These are phyloP conservation scores for Kuraishia hungarica DNA, from an alignment of 805 yeast species.

Conservation along the genomic window DNA sequence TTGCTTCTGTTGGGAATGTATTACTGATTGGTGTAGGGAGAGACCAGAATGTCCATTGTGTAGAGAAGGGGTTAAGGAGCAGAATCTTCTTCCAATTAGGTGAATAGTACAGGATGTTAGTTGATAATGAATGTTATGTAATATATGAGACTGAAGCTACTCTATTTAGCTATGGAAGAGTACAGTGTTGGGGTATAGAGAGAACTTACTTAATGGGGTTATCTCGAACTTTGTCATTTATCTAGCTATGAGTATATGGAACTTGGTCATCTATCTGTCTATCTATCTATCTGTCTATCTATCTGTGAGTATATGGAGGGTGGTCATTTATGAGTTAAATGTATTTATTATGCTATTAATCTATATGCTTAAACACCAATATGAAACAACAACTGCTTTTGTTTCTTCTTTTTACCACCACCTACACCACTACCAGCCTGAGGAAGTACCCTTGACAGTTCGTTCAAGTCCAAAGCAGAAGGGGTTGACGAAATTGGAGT, in stretches of 20 bases:
- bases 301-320: too few species aligned
- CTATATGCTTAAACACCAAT: constrained; percentile 32
- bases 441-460: constrained; percentile 13
- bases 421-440: constrained; percentile 9
- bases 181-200: too few species aligned
- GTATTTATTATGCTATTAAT: neutral
- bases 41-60: constrained; percentile 89
- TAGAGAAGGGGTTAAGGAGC: constrained; percentile 58
- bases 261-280: too few species aligned
- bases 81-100: constrained; percentile 52
- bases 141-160: too few species aligned
- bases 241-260: too few species aligned
- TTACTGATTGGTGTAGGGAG: constrained; percentile 84
- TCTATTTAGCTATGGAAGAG: too few species aligned
- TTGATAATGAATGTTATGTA: too few species aligned
- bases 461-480: constrained; percentile 13
- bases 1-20: constrained; percentile 86
- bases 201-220: too few species aligned
- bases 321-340: too few species aligned
- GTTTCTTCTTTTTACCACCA: constrained; percentile 34
- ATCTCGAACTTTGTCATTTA: too few species aligned
- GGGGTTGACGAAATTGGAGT: constrained; percentile 3
- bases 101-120: too few species aligned
- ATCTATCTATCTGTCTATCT: too few species aligned
- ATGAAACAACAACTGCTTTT: constrained; percentile 45